Evolutionary conservation across 176 grass and related monocot species (phyloP).

Genomic region (Themeda triandra): DNA sequence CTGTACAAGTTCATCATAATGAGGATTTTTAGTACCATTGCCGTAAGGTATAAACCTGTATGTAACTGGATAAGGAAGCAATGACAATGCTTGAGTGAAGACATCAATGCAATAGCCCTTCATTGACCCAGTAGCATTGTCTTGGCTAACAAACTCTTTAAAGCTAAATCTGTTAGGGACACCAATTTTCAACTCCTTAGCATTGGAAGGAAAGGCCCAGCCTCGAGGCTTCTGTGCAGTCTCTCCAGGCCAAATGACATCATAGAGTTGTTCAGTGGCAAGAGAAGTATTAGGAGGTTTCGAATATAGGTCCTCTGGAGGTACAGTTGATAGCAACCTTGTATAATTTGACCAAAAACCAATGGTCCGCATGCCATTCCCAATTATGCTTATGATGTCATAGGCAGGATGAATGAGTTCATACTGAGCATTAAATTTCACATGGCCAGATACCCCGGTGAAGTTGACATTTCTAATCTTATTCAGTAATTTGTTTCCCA

Average conservation of each 20-base stretch:
- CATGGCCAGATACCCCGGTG: slow-evolving; percentile 53
- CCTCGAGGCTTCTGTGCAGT: slow-evolving; percentile 76
- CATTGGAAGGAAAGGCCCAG: slow-evolving; percentile 78
- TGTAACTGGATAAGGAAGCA: slow-evolving; percentile 92
- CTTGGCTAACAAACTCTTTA: slow-evolving; percentile 55
- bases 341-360: slow-evolving; percentile 98
- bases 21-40: slow-evolving; percentile 64
- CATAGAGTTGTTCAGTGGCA: slow-evolving; percentile 63
- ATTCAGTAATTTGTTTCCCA: slow-evolving; percentile 53
- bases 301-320: slow-evolving; percentile 67
- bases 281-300: slow-evolving; percentile 66
- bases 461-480: slow-evolving; percentile 69
- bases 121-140: slow-evolving; percentile 53
- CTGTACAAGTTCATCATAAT: slow-evolving; percentile 55
- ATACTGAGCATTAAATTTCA: slow-evolving; percentile 56
- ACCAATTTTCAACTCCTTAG: slow-evolving; percentile 79
- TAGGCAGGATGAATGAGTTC: slow-evolving; percentile 78
- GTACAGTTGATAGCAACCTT: slow-evolving; percentile 48
- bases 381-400: slow-evolving; percentile 83
- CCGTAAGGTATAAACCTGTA: slow-evolving; percentile 79
- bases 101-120: slow-evolving; percentile 92
- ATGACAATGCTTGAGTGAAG: slow-evolving; percentile 72
- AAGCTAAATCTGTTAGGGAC: slow-evolving; percentile 79
- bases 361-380: slow-evolving; percentile 68
- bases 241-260: slow-evolving; percentile 92